Evolutionary conservation across 352 stramenopile species (phyloP).

Genomic region (Phytophthora aleatoria): DNA sequence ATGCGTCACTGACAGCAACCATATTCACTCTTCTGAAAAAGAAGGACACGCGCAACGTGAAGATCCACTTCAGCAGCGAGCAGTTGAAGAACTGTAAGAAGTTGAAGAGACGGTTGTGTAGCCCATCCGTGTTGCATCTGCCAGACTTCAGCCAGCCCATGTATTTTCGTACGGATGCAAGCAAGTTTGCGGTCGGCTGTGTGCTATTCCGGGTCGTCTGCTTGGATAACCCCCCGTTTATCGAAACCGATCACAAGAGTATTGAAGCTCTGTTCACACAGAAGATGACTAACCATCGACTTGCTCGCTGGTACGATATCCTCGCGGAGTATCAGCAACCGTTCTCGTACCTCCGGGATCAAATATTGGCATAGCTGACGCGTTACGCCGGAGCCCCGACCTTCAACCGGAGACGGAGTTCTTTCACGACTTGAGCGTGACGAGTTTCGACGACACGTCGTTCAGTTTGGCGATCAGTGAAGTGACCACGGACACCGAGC

Average conservation of each 20-base stretch:
- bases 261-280: slow-evolving; percentile 14
- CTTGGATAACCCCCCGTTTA: slow-evolving; percentile 1
- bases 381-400: too few species aligned
- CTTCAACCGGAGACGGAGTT: too few species aligned
- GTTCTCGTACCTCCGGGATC: too few species aligned
- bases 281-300: slow-evolving; percentile 11
- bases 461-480: too few species aligned
- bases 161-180: not conserved
- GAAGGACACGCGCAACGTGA: not conserved
- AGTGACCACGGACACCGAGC: too few species aligned
- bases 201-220: not conserved
- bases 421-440: too few species aligned
- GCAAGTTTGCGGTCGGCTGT: not conserved
- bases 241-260: slow-evolving; percentile 19
- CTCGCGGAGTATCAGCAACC: not conserved
- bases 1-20: not conserved
- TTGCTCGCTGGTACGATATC: slow-evolving; percentile 10
- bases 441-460: too few species aligned
- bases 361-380: too few species aligned
- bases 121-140: not conserved
- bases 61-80: not conserved
- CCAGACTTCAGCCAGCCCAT: slow-evolving; percentile 6
- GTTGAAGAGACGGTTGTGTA: not conserved
- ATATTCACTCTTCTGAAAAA: slow-evolving; percentile 4
- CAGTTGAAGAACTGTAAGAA: not conserved